Conservation (phyloP, 1,139 yeast genomes). For the Kazachstania sp. region DNA sequence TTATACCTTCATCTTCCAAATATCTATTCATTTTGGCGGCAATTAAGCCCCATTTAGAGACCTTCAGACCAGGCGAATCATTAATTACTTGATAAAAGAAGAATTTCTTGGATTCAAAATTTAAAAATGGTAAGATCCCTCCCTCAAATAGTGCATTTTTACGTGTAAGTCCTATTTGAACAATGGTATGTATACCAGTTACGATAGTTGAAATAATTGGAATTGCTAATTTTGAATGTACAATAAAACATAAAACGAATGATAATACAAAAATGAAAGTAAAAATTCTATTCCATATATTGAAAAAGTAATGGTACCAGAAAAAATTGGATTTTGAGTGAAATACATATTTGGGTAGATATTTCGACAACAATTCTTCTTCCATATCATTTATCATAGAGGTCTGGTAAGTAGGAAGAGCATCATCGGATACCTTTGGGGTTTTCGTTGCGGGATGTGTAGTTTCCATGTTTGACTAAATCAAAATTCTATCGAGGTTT, state of each 20-base stretch:
- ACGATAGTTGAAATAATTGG: background rate
- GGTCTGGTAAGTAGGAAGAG: too few species aligned
- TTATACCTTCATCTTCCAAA: background rate
- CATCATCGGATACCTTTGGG: too few species aligned
- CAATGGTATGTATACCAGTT: background rate
- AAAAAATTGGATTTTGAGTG: background rate
- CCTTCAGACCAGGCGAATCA: background rate
- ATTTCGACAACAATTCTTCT: background rate
- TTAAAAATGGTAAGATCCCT: background rate
- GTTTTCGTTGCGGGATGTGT: too few species aligned
- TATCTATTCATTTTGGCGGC: background rate
- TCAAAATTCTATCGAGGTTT: too few species aligned
- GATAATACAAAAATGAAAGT: background rate
- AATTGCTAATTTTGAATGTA: background rate
- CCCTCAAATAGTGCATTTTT: background rate
- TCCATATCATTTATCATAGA: background rate
- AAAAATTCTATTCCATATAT: background rate
- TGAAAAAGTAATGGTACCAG: background rate
- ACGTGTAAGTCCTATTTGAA: background rate
- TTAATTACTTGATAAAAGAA: background rate
- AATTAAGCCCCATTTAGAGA: background rate
- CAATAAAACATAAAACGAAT: background rate
- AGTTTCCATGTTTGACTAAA: too few species aligned
- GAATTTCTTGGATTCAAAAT: background rate
- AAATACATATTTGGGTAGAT: background rate